These are phyloP conservation scores for Pinus tabuliformis DNA, from an alignment of 75 land plant species.

Conservation along the genomic window DNA sequence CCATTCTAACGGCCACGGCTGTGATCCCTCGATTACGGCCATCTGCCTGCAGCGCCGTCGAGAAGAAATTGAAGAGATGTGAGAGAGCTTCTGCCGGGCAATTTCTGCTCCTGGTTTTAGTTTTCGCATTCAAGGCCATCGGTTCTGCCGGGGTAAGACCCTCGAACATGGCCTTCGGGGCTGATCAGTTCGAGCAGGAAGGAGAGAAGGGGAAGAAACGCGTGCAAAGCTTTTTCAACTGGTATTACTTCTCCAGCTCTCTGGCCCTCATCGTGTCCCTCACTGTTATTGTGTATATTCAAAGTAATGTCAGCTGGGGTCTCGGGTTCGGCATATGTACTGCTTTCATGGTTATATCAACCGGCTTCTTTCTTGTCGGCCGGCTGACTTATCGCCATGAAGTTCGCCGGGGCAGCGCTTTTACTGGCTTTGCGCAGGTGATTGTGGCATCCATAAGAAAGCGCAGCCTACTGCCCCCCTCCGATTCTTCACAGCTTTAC, in stretches of 20 bases:
- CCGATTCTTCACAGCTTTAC: neutral
- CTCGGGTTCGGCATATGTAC: constrained; percentile 18
- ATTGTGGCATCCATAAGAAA: constrained; percentile 11
- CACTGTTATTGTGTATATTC: constrained; percentile 17
- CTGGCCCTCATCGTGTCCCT: neutral
- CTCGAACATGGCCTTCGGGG: neutral
- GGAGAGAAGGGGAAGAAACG: constrained; percentile 1
- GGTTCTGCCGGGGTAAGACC: constrained; percentile 6
- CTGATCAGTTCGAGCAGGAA: constrained; percentile 10
- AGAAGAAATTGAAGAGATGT: neutral
- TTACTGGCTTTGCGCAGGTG: constrained; percentile 17
- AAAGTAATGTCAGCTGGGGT: constrained; percentile 23
- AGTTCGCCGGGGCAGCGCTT: constrained; percentile 15
- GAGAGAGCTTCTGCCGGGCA: neutral
- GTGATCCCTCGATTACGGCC: neutral
- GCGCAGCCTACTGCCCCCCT: neutral
- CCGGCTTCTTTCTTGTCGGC: neutral
- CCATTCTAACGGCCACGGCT: neutral
- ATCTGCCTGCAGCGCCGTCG: neutral
- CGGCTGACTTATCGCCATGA: neutral
- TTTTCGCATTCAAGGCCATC: neutral
- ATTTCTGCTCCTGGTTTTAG: neutral
- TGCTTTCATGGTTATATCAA: neutral
- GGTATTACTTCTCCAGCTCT: constrained; percentile 4
- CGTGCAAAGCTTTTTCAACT: constrained; percentile 14